Base-by-base conservation (phyloP, 306 rosid species). In the Cucurbita pepo region DNA sequence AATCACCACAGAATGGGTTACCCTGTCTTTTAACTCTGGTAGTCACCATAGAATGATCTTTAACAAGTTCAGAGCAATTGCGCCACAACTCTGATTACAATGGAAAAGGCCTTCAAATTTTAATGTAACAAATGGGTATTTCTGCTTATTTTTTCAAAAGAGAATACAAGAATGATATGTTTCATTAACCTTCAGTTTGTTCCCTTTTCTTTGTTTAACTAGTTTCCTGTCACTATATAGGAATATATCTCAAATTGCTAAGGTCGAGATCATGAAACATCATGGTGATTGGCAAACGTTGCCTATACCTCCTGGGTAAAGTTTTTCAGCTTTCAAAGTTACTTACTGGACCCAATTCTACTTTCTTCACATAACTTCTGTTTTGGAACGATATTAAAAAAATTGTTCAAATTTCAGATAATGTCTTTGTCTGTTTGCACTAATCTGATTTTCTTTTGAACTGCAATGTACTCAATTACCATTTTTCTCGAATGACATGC, bases 201-300 rank as follows among this genome's bases (percentile, higher is more conserved):
- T 51, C 57, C 57, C 76, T 58, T 53, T 66, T 72, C 66, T 62
- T 66, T 25, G 43, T 67, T 13, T 47, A 47, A 67, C 37, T 44
- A 67, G 56, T 47, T 66, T 67, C 73, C 56, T 47, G 44, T 65
- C 36, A 58, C 77, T 75, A 76, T 82, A 94, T 82, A 94, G 99
- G 86, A 89, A 88, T 80, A 88, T 91, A 57, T 82, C 86, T 38
- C 96, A 91, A 69, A 88, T 94, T 75, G 85, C 91, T 25, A 90
- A 94, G 76, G 92, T 91, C 76, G 81, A 65, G 83, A 19, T 88
- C 72, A 86, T 87, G 90, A 86, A 72, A 81, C 79, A 48, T 10
- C 84, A 44, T 51, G 90, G 87, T 77, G 72, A 21, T 15, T 94
- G 97, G 99, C 61, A 89, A 81, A 92, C 88, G 71, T 84, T 94